Percentiles rank a stretch among this genome's conserved stretches.
Evolutionary conservation across 148 eudicot species (phyloP).

Genomic region (Fallopia convolvulus): DNA sequence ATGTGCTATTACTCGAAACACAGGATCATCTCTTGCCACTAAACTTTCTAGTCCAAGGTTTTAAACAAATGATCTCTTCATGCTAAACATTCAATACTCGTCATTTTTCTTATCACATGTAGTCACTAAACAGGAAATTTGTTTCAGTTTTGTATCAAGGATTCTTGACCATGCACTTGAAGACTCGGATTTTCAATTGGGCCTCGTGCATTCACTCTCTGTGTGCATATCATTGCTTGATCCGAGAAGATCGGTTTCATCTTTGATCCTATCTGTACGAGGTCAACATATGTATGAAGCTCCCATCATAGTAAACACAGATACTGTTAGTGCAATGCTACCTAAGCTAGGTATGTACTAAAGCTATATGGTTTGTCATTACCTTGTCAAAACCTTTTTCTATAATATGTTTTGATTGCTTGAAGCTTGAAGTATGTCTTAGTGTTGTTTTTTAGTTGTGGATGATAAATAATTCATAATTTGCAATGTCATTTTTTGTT

Average conservation of each 20-base stretch:
- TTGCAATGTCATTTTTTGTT: background rate
- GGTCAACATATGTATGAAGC: constrained; percentile 80
- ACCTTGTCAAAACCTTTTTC: background rate
- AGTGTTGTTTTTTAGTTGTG: background rate
- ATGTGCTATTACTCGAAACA: constrained; percentile 72
- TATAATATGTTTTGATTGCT: background rate
- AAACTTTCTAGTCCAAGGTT: constrained; percentile 93
- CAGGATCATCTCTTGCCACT: constrained; percentile 74
- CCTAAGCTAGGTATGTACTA: constrained; percentile 78
- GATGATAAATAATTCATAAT: background rate
- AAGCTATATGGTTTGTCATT: background rate
- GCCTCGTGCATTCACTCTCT: constrained; percentile 74
- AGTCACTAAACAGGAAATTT: background rate
- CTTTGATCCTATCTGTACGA: constrained; percentile 65
- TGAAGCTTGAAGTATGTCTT: background rate
- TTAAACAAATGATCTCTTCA: background rate
- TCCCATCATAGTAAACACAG: constrained; percentile 58
- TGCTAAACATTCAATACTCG: background rate
- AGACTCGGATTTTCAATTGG: constrained; percentile 65
- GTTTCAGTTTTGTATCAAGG: constrained; percentile 68
- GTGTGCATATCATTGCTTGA: constrained; percentile 94
- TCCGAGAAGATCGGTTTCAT: constrained; percentile 74
- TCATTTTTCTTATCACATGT: constrained; percentile 7
- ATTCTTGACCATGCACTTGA: constrained; percentile 79
- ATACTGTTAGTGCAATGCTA: constrained; percentile 88